A percentile compares a stretch with the other conserved stretches of the same genome.
Conservation (phyloP, 345 rosid genomes). For the Murraya koenigii region DNA sequence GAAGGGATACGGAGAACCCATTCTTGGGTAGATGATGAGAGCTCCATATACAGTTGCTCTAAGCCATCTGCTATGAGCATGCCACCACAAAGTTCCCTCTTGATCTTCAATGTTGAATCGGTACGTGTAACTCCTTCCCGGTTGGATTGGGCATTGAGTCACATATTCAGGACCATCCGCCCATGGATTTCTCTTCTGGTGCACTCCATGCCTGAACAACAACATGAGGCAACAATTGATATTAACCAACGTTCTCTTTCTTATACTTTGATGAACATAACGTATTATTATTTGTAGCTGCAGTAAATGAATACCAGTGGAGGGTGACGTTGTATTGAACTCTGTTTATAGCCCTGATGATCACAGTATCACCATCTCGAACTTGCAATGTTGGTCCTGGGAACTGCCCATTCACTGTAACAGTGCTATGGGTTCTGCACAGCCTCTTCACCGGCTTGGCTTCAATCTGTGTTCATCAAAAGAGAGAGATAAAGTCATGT, state of each 20-base stretch:
- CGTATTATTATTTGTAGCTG: neutral
- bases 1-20: constrained; percentile 59
- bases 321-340: constrained; percentile 60
- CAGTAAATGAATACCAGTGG: constrained; percentile 56
- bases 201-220: constrained; percentile 66
- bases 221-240: neutral
- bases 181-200: constrained; percentile 77
- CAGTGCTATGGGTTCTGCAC: constrained; percentile 65
- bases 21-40: constrained; percentile 53
- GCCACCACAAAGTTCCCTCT: constrained; percentile 96
- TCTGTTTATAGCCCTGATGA: constrained; percentile 63
- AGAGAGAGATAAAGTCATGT: neutral
- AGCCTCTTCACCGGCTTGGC: constrained; percentile 72
- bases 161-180: constrained; percentile 85
- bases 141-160: constrained; percentile 84
- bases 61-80: constrained; percentile 82
- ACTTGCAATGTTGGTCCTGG: constrained; percentile 84
- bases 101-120: constrained; percentile 46
- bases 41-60: constrained; percentile 93
- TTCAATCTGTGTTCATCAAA: constrained; percentile 44
- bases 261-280: neutral
- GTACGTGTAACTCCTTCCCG: constrained; percentile 69
- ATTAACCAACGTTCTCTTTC: neutral
- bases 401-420: constrained; percentile 74
- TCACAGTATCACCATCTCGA: constrained; percentile 61